Evolutionary conservation across 176 grass and related monocot species (phyloP).

Genomic region (Avena sativa): DNA sequence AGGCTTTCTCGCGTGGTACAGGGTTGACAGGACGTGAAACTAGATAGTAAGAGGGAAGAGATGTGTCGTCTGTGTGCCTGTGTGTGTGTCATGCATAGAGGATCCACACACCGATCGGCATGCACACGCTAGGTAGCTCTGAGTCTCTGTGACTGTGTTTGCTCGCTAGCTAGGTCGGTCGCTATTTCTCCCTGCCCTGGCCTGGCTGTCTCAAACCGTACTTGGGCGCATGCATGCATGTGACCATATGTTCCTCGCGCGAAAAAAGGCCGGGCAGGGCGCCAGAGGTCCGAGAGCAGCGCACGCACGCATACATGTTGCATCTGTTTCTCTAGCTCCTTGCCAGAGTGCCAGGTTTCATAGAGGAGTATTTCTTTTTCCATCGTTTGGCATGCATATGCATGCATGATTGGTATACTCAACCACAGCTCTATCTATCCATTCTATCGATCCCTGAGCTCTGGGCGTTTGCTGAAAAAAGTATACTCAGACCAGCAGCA

Average conservation of each 20-base stretch:
- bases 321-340: not conserved
- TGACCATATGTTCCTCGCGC: slow-evolving; percentile 52
- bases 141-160: not conserved
- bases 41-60: slow-evolving; percentile 34
- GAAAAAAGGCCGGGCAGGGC: slow-evolving; percentile 39
- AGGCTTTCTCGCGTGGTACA: slow-evolving; percentile 50
- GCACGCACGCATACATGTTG: not conserved
- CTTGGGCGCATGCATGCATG: slow-evolving; percentile 45
- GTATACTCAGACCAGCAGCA: not conserved
- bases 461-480: not conserved
- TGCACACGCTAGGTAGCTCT: not conserved
- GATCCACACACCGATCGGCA: not conserved
- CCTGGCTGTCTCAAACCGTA: slow-evolving; percentile 29
- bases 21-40: slow-evolving; percentile 66
- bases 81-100: not conserved
- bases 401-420: slow-evolving; percentile 31
- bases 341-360: too few relatives aligned
- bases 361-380: not conserved
- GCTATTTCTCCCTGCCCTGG: too few relatives aligned
- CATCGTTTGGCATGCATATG: not conserved
- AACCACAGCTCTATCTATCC: not conserved
- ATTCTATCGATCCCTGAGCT: not conserved
- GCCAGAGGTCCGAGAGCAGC: not conserved
- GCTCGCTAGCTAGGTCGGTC: not conserved
- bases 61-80: slow-evolving; percentile 17